Evolutionary conservation across 768 basidiomycete species (phyloP).

Genomic region (Russula emetica): DNA sequence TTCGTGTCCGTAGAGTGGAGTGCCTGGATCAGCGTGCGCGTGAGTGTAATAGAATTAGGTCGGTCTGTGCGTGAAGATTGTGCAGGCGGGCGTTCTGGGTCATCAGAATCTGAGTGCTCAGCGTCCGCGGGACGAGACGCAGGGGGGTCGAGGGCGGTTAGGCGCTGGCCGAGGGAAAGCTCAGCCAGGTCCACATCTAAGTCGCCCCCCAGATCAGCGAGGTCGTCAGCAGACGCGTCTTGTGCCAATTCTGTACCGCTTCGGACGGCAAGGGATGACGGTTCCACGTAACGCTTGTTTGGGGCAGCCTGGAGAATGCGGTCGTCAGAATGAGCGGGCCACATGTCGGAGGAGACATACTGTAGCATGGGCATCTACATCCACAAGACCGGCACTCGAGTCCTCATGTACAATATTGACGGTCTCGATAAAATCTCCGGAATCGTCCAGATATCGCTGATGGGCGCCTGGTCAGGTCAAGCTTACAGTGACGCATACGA

Average conservation of each 20-base stretch:
- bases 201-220: conserved; percentile 56
- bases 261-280: conserved; percentile 53
- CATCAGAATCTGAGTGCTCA: conserved; percentile 45
- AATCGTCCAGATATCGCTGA: conserved; percentile 53
- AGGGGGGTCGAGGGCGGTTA: conserved; percentile 64
- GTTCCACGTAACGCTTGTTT: conserved; percentile 66
- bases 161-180: conserved; percentile 84
- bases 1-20: conserved; percentile 90
- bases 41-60: conserved; percentile 75
- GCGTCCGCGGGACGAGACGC: conserved; percentile 37
- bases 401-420: conserved; percentile 41
- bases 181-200: conserved; percentile 86
- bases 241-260: conserved; percentile 66
- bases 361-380: conserved; percentile 25
- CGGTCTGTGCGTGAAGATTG: conserved; percentile 35
- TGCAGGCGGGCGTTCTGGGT: conserved; percentile 36
- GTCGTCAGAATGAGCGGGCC: background rate
- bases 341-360: background rate
- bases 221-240: conserved; percentile 49
- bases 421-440: conserved; percentile 50
- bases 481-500: conserved; percentile 1
- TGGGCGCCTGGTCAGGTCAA: conserved; percentile 12
- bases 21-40: conserved; percentile 92
- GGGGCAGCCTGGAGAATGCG: conserved; percentile 38
- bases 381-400: conserved; percentile 32